These are phyloP conservation scores for Ailanthus altissimus DNA, from an alignment of 345 rosid genomes.

Conservation along the genomic window DNA sequence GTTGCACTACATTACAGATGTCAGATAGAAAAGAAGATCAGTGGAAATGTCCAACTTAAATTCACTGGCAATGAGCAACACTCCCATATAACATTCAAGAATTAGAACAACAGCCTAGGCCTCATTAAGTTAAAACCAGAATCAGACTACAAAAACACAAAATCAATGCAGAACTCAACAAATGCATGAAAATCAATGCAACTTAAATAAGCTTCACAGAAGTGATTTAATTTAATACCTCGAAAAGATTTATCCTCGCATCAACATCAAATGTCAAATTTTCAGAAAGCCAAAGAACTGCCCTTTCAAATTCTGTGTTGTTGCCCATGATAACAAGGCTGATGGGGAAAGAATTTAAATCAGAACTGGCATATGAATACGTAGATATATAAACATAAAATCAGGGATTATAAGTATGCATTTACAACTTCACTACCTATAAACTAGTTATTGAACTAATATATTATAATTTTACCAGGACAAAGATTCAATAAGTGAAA, in stretches of 20 bases:
- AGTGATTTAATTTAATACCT: constrained; percentile 46
- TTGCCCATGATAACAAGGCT: constrained; percentile 93
- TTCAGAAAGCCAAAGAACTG: constrained; percentile 82
- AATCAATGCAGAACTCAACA: not conserved
- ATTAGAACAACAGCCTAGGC: constrained; percentile 4
- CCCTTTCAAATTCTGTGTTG: constrained; percentile 81
- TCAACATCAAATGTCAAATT: constrained; percentile 78
- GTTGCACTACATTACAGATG: constrained; percentile 75
- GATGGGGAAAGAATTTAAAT: constrained; percentile 28
- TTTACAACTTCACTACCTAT: not conserved
- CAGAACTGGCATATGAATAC: constrained; percentile 9
- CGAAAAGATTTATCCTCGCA: constrained; percentile 91
- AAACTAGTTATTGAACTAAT: constrained; percentile 7
- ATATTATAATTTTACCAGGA: constrained; percentile 54
- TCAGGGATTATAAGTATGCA: not conserved
- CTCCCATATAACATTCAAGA: not conserved
- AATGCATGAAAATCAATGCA: not conserved
- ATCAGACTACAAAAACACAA: not conserved
- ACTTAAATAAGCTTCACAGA: not conserved
- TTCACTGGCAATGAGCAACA: constrained; percentile 7
- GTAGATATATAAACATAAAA: not conserved
- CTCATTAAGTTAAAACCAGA: constrained; percentile 12
- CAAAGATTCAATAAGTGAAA: constrained; percentile 84
- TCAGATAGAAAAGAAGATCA: constrained; percentile 30
- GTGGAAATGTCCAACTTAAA: constrained; percentile 26